These are phyloP conservation scores for Rhizopogon rudus DNA, from an alignment of 768 basidiomycete species.

Conservation along the genomic window DNA sequence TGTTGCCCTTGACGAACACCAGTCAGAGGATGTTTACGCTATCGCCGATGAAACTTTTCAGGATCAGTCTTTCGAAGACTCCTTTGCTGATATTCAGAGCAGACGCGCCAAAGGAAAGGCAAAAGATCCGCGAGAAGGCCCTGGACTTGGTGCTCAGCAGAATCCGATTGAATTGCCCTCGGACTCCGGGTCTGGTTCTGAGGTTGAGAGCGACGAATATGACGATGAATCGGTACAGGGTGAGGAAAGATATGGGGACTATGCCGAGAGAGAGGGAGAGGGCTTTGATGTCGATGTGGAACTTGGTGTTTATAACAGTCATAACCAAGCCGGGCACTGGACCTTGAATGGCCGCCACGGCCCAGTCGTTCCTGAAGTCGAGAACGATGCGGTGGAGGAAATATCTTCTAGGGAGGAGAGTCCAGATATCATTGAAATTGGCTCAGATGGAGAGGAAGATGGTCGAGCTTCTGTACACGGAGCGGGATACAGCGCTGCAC, in stretches of 20 bases:
- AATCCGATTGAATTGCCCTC: conserved; percentile 45
- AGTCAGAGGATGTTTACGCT: conserved; percentile 15
- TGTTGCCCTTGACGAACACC: conserved; percentile 4
- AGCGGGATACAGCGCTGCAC: conserved; percentile 15
- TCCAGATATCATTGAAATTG: conserved; percentile 17
- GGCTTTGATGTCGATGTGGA: conserved; percentile 13
- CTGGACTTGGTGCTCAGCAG: conserved; percentile 39
- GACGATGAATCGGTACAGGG: conserved; percentile 7
- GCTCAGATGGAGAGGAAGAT: conserved; percentile 23
- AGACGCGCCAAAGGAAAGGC: conserved; percentile 55
- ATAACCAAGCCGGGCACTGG: background rate
- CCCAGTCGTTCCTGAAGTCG: conserved; percentile 7
- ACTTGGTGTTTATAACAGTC: conserved; percentile 9
- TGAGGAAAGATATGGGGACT: conserved; percentile 13
- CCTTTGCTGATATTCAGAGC: conserved; percentile 49
- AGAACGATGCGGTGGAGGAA: conserved; percentile 11
- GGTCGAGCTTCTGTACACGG: conserved; percentile 3
- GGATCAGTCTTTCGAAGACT: conserved; percentile 39
- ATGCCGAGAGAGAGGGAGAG: conserved; percentile 20
- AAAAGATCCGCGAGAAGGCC: conserved; percentile 57
- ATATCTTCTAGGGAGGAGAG: conserved; percentile 2
- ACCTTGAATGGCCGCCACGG: background rate
- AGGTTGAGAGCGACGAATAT: conserved; percentile 10
- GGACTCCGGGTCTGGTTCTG: conserved; percentile 30
- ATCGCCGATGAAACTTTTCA: conserved; percentile 12